A percentile compares a stretch with the other conserved stretches of the same genome.
phyloP scores from a whole-genome alignment of 75 land plant species.

The Selaginella tamariscina region DNA sequence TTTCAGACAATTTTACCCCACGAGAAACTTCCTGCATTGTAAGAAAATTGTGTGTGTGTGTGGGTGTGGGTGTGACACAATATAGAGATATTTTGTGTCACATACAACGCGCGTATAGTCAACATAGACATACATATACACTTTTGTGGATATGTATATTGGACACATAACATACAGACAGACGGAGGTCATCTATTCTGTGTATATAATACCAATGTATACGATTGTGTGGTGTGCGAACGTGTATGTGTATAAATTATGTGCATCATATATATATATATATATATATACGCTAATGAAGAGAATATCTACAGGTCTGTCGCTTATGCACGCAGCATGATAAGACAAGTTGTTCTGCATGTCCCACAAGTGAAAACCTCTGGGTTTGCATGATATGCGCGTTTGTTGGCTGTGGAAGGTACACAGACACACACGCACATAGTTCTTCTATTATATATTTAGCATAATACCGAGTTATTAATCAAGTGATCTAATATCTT shows the following conservation, averaged over 20 bases:
- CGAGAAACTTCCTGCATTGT: neutral
- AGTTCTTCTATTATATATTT: neutral
- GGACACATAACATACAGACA: neutral
- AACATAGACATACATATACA: neutral
- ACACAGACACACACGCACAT: neutral
- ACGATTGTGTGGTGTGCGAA: neutral
- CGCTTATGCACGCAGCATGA: neutral
- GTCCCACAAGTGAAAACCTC: slow-evolving; percentile 5
- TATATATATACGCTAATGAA: neutral
- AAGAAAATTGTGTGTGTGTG: neutral
- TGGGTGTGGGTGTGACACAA: neutral
- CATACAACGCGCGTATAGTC: neutral
- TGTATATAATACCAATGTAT: neutral
- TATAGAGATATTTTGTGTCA: neutral
- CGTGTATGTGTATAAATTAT: neutral
- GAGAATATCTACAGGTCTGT: slow-evolving; percentile 3
- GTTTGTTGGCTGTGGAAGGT: slow-evolving; percentile 11
- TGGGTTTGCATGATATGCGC: slow-evolving; percentile 10
- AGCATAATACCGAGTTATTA: neutral
- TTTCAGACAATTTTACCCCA: neutral
- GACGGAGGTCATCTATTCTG: no score
- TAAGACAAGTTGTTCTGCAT: neutral
- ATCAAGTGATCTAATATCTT: neutral
- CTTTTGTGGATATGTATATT: neutral
- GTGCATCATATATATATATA: neutral